Conservation (phyloP, 2,329 filamentous ascomycete genomes). For the Claviceps paspali region DNA sequence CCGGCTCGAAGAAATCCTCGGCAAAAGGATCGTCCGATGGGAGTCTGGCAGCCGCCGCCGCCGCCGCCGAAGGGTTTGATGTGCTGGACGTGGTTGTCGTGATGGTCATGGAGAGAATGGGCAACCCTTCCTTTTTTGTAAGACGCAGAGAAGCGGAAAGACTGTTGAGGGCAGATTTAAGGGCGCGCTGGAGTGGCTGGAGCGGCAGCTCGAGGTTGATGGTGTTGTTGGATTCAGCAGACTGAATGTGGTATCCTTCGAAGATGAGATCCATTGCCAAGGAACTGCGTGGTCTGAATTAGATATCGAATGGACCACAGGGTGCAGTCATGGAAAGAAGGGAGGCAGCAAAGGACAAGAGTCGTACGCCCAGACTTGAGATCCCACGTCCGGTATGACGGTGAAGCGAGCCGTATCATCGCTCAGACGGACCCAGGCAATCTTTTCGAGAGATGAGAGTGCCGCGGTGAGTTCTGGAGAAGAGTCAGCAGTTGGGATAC, state of each 20-base stretch:
- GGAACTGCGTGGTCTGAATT: constrained; percentile 24
- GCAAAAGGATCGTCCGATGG: constrained; percentile 24
- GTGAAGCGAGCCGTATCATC: constrained; percentile 84
- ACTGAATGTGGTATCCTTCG: constrained; percentile 70
- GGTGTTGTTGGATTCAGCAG: constrained; percentile 65
- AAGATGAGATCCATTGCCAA: constrained; percentile 72
- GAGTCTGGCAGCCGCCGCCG: constrained; percentile 13
- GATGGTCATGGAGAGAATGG: constrained; percentile 80
- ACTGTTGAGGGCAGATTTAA: constrained; percentile 73
- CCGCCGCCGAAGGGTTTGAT: constrained; percentile 11
- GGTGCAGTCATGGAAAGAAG: background rate
- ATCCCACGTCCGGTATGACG: constrained; percentile 85
- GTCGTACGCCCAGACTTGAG: constrained; percentile 87
- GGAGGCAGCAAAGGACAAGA: constrained; percentile 14
- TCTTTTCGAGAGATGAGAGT: constrained; percentile 56
- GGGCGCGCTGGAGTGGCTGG: constrained; percentile 73
- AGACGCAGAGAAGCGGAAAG: constrained; percentile 72
- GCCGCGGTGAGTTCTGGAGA: constrained; percentile 46
- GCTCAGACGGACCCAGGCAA: constrained; percentile 82
- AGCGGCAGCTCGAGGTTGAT: constrained; percentile 95
- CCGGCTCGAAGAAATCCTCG: constrained; percentile 28
- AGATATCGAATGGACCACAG: background rate
- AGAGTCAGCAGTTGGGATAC: background rate
- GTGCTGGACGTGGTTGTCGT: constrained; percentile 50
- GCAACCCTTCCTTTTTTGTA: constrained; percentile 81